phyloP scores from a whole-genome alignment of 2,329 filamentous ascomycete species.

The Pestalotiopsis sp. region DNA sequence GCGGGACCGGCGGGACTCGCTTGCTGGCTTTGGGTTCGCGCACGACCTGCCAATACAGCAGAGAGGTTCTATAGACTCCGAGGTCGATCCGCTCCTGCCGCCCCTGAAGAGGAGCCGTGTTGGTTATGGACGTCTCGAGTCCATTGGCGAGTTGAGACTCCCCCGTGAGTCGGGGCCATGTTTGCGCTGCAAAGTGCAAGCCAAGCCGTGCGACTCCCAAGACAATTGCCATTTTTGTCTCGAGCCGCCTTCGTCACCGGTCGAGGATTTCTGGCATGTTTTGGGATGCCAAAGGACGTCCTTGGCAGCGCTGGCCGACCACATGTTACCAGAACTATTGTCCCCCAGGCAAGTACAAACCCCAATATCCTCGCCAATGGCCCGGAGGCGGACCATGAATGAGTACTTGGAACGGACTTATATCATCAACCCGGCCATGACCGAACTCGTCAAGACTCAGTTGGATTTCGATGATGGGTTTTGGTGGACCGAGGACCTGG shows the following conservation, averaged over 20 bases:
- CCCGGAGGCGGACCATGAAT: conserved; percentile 53
- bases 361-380: conserved; percentile 52
- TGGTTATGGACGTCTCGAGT: conserved; percentile 56
- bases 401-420: conserved; percentile 53
- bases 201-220: conserved; percentile 54
- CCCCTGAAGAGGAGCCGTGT: conserved; percentile 57
- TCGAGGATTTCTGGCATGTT: conserved; percentile 48
- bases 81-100: conserved; percentile 55
- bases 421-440: conserved; percentile 40
- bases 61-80: conserved; percentile 47
- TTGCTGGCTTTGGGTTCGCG: conserved; percentile 43
- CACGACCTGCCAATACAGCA: conserved; percentile 40
- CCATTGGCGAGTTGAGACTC: conserved; percentile 58
- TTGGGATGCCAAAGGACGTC: conserved; percentile 57
- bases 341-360: conserved; percentile 54
- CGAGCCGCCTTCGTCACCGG: conserved; percentile 38
- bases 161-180: conserved; percentile 51
- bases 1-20: conserved; percentile 44
- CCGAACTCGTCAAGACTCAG: conserved; percentile 45
- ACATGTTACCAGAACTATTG: conserved; percentile 51
- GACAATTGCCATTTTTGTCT: conserved; percentile 53
- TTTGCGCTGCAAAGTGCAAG: conserved; percentile 52
- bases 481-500: conserved; percentile 59
- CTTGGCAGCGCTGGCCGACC: conserved; percentile 48
- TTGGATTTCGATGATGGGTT: conserved; percentile 60